Conservation (phyloP, 495 filamentous ascomycete species). For the Penicillium parvum region DNA sequence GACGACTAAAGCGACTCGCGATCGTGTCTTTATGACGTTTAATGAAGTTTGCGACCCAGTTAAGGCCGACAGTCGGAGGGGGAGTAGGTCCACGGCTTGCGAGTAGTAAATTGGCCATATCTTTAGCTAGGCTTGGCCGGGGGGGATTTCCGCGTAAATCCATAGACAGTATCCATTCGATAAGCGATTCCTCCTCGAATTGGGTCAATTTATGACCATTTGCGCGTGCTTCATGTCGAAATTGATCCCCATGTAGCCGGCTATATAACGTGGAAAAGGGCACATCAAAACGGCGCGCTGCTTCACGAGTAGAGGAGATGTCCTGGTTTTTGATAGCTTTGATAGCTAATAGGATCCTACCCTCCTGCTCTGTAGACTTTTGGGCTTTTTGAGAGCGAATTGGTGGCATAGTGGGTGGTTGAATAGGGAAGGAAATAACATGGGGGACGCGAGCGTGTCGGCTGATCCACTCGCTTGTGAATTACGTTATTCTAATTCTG, state of each 20-base stretch:
- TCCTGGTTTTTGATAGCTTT: slow-evolving; percentile 6
- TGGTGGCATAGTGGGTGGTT: slow-evolving; percentile 7
- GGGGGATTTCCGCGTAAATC: slow-evolving; percentile 5
- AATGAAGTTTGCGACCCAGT: neutral
- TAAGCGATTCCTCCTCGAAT: slow-evolving; percentile 9
- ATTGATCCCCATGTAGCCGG: neutral
- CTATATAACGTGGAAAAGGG: neutral
- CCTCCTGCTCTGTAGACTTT: neutral
- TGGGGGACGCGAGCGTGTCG: neutral
- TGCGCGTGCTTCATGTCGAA: neutral
- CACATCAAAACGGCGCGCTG: neutral
- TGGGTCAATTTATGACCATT: neutral
- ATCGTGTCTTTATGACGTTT: neutral
- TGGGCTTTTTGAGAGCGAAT: neutral
- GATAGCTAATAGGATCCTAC: slow-evolving; percentile 3
- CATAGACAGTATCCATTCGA: slow-evolving; percentile 2
- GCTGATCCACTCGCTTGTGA: neutral
- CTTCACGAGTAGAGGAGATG: neutral
- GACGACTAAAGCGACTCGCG: neutral
- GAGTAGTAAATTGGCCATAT: slow-evolving; percentile 4
- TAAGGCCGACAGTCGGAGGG: neutral
- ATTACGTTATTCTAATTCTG: too few species aligned
- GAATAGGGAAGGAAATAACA: neutral
- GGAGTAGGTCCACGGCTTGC: neutral
- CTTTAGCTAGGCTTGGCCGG: neutral